Percentiles rank a stretch among this genome's conserved stretches.
Conservation (phyloP, 2,329 filamentous ascomycete species). For the Talaromyces atroroseus region DNA sequence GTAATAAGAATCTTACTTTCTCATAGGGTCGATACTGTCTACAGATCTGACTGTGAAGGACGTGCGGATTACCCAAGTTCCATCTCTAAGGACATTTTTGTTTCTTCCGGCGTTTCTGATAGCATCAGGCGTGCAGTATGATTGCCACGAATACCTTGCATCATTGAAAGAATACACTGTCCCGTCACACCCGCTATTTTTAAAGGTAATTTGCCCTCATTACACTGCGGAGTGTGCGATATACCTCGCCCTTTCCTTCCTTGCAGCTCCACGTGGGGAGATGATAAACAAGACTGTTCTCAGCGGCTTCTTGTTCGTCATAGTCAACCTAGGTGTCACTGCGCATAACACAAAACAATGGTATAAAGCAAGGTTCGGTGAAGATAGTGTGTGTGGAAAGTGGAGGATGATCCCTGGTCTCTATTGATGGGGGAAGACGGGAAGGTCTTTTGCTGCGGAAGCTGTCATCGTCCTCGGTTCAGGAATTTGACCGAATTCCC, state of each 20-base stretch:
- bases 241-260: slow-evolving; percentile 70
- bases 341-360: slow-evolving; percentile 71
- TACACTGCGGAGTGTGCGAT: slow-evolving; percentile 84
- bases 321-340: slow-evolving; percentile 73
- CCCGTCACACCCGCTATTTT: slow-evolving; percentile 68
- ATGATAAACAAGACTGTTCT: slow-evolving; percentile 68
- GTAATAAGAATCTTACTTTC: neutral
- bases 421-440: slow-evolving; percentile 26
- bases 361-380: slow-evolving; percentile 72
- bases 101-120: slow-evolving; percentile 61
- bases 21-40: slow-evolving; percentile 29
- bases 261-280: slow-evolving; percentile 63
- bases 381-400: slow-evolving; percentile 54
- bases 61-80: slow-evolving; percentile 33
- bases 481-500: slow-evolving; percentile 61
- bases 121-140: slow-evolving; percentile 68
- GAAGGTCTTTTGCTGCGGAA: no score
- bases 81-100: slow-evolving; percentile 49
- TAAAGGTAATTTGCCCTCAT: slow-evolving; percentile 72
- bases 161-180: slow-evolving; percentile 76
- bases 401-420: slow-evolving; percentile 69
- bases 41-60: slow-evolving; percentile 30
- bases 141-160: slow-evolving; percentile 65
- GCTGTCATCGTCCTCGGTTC: slow-evolving; percentile 19
- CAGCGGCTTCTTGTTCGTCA: slow-evolving; percentile 66